Percentiles rank a stretch among this genome's conserved stretches.
Conservation (phyloP, 2,329 filamentous ascomycete species). For the Rutstroemia sp. region DNA sequence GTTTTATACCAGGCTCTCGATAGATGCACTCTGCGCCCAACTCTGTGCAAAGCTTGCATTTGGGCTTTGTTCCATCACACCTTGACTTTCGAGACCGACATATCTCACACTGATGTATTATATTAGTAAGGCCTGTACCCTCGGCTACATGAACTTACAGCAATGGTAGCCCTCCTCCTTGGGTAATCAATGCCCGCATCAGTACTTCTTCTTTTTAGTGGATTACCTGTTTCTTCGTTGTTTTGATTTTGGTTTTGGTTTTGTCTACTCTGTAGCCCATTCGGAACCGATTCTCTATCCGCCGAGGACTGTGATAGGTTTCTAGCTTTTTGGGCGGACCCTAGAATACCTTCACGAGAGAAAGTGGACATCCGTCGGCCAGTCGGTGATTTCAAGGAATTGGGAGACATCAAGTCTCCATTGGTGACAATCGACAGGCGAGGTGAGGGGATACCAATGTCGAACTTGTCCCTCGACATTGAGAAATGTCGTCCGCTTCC, state of each 20-base stretch:
- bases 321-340: conserved; percentile 45
- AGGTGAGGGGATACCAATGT: conserved; percentile 24
- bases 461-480: conserved; percentile 27
- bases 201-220: conserved; percentile 54
- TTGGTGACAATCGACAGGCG: conserved; percentile 22
- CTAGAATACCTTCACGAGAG: conserved; percentile 47
- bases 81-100: conserved; percentile 74
- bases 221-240: conserved; percentile 50
- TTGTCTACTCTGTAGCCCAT: conserved; percentile 36
- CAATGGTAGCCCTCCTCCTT: conserved; percentile 56
- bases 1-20: conserved; percentile 77
- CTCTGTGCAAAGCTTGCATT: conserved; percentile 78
- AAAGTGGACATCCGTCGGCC: conserved; percentile 40
- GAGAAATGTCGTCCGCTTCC: conserved; percentile 23
- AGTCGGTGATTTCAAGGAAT: conserved; percentile 43
- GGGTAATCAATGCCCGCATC: conserved; percentile 57
- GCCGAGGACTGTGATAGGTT: conserved; percentile 50
- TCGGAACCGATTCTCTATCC: conserved; percentile 29
- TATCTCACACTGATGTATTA: conserved; percentile 59
- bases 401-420: conserved; percentile 19
- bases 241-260: conserved; percentile 7
- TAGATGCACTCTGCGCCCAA: conserved; percentile 78
- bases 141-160: conserved; percentile 39
- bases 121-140: neutral
- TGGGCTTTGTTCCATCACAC: conserved; percentile 72